Evolutionary conservation across 2,329 filamentous ascomycete species (phyloP), one percentile per base, ranked within the genome.

Genomic region (Alternaria conjuncta): DNA sequence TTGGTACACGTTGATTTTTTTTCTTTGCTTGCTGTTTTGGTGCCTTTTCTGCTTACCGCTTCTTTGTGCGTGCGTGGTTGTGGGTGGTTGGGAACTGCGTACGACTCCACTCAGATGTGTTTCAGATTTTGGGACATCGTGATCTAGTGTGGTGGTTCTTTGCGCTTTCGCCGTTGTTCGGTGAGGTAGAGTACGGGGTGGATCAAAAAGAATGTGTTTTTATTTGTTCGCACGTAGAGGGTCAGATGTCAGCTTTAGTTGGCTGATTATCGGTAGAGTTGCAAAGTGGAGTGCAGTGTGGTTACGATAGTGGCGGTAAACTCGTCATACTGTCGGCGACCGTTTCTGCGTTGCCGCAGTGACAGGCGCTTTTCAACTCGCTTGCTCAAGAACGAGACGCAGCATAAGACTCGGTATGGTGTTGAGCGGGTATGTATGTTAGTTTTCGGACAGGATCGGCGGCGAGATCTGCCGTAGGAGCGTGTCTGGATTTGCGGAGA

Each of bases 401-500:
- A 58, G 43, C 45, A 44, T 36, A 54, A 23, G 13, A 41, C 55
- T 59, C 50, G 43, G 43, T 26, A 51, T 28, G 56, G 57, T 63
- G 32, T 50, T 46, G 49, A 26, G 49, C 56, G 56, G 57, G 61
- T 56, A 54, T 60, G 25, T 28, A 18, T 55, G 25, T 44, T 28
- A 60, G 50, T 54, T 45, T 63, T 62, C 68, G 68, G 68, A 61
- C 63, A 61, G 18, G 70, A 73, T 73, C 71, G 70, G 70, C 71
- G 54, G 32, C 54, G 44, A 60, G 68, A 73, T 73, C 67, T 68
- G 68, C 70, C 58, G 60, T 68, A 41, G 69, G 68, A 70, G 67
- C 57, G 65, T 61, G 71, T 71, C 71, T 73, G 63, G 71, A 73
- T 60, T 63, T 62, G 66, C 70, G 70, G 70, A 73, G 70, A 71